A percentile compares a stretch with the other conserved stretches of the same genome.
These are phyloP conservation scores for Amaranthus tricolor DNA, from an alignment of 179 eudicot genomes.

Conservation along the genomic window DNA sequence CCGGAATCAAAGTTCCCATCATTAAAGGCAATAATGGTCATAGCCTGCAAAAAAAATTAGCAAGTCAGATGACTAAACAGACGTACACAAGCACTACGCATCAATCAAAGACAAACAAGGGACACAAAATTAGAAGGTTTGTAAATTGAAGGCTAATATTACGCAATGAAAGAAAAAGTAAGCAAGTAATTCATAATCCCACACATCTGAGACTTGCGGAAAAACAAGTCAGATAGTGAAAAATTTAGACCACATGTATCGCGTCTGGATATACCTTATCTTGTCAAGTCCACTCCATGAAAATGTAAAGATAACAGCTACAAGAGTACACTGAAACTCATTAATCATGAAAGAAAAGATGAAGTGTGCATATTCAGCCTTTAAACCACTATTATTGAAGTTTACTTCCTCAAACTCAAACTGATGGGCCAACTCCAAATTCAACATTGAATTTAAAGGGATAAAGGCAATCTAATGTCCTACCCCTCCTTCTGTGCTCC, in stretches of 20 bases:
- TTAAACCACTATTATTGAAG: not conserved
- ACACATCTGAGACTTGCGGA: no score
- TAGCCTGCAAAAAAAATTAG: conserved; percentile 50
- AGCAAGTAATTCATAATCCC: no score
- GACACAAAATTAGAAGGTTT: not conserved
- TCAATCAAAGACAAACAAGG: conserved; percentile 9
- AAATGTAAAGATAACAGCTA: not conserved
- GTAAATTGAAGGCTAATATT: no score
- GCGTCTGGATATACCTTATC: no score
- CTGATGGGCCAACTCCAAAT: not conserved
- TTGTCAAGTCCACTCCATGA: not conserved
- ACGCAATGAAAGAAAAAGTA: no score
- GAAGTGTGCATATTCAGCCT: not conserved
- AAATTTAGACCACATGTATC: no score
- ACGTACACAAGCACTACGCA: not conserved
- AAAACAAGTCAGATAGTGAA: no score
- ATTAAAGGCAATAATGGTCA: conserved; percentile 77
- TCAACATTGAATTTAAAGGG: not conserved
- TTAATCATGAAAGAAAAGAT: not conserved
- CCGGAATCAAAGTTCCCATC: conserved; percentile 39
- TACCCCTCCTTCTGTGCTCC: not conserved
- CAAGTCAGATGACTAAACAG: not conserved
- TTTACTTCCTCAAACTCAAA: not conserved
- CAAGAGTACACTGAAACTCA: not conserved
- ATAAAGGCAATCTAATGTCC: not conserved